Base-by-base conservation (phyloP, 345 rosid genomes). In the Sonneratia caseolaris region DNA sequence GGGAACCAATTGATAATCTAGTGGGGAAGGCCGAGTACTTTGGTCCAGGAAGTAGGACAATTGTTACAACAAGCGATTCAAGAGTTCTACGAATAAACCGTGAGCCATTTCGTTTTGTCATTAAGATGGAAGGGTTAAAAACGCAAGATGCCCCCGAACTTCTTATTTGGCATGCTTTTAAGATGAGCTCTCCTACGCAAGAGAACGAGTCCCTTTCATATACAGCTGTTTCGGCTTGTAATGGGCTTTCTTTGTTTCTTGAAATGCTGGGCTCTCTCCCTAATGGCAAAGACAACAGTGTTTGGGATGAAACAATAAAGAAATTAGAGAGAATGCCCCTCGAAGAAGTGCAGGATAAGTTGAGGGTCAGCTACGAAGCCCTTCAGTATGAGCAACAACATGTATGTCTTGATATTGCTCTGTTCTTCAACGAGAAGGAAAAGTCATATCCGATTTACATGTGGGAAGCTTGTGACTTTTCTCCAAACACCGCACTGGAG, bases 381-480 rank as follows among this genome's bases (percentile, higher is more conserved):
- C 10, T 72, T 16, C 42, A 14, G 8, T 1, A 47, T 2, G 47
- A 49, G 61, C 57, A 47, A 7, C 9, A 72, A 21, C 49, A 62
- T 5, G 14, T 65, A 7, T 72, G 64, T 65, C 68, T 72, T 11
- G 75, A 72, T 40, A 45, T 72, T 13, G 70, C 75, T 45, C 48
- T 61, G 35, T 49, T 49, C 47, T 66, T 59, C 9, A 65, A 32
- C n/a, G 8, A 0, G 3, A 48, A 0, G 0, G 8, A 47, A 0
- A 1, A 22, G 7, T 0, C 6, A 14, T 4, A 9, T 32, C 18
- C 43, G 19, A 3, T 12, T 6, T 2, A 5, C 56, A 64, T 64
- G 45, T 61, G 57, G 69, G 45, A 64, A 1, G 67, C 47, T 0
- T 22, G 27, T 1, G 37, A 5, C 1, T 40, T 71, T 24, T 37